Conservation (phyloP, 495 filamentous ascomycete genomes). For the Penicillium malachiteum region DNA sequence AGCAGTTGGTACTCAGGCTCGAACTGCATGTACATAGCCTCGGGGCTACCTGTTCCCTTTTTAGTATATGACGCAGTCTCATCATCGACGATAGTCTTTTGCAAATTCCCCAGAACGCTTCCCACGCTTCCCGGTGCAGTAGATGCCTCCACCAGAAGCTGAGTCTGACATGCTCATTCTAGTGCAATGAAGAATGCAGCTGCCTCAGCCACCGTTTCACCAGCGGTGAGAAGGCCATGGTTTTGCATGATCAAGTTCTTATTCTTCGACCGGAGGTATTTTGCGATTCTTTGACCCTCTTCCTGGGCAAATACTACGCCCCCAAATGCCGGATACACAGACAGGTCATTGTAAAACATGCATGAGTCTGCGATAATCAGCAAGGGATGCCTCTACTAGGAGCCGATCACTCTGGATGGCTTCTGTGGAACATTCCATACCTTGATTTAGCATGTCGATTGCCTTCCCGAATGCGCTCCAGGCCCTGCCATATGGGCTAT, state of each 20-base stretch:
- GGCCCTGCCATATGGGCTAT: conserved; percentile 31
- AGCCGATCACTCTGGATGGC: neutral
- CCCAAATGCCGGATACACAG: conserved; percentile 43
- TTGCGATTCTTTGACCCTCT: conserved; percentile 56
- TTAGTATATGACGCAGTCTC: conserved; percentile 50
- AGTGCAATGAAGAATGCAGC: conserved; percentile 61
- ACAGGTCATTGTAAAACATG: conserved; percentile 47
- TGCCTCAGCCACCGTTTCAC: conserved; percentile 55
- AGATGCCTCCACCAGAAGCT: conserved; percentile 56
- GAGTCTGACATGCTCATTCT: conserved; percentile 59
- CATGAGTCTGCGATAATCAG: conserved; percentile 31
- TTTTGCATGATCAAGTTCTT: conserved; percentile 60
- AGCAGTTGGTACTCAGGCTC: conserved; percentile 14
- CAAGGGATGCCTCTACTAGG: neutral
- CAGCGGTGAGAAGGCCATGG: conserved; percentile 54
- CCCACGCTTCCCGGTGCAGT: neutral
- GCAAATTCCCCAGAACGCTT: too few species aligned
- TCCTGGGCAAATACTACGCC: conserved; percentile 53
- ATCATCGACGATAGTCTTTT: conserved; percentile 50
- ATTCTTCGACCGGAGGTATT: conserved; percentile 31
- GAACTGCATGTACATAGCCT: conserved; percentile 23
- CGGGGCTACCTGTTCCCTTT: conserved; percentile 16
- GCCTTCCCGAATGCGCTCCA: conserved; percentile 31
- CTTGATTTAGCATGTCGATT: conserved; percentile 44
- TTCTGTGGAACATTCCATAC: conserved; percentile 11